Evolutionary conservation across 1,139 yeast species (phyloP).

Genomic region (Pichia sp.): DNA sequence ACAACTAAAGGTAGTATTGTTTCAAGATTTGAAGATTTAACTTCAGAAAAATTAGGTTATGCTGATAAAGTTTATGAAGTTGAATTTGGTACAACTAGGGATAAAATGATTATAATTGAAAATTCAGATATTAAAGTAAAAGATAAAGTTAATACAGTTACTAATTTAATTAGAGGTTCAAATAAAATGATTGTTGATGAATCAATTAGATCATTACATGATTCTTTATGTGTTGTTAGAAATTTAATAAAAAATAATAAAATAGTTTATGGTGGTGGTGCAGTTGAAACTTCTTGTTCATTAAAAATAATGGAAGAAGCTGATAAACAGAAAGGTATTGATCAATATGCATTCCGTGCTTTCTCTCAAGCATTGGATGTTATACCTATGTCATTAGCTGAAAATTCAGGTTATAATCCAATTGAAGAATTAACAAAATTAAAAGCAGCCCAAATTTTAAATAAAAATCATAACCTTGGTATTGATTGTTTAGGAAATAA

Average conservation of each 20-base stretch:
- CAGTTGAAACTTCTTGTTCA: slow-evolving; percentile 92
- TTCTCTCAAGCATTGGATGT: slow-evolving; percentile 87
- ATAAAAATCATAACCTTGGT: slow-evolving; percentile 67
- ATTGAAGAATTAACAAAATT: slow-evolving; percentile 81
- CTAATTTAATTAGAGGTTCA: slow-evolving; percentile 90
- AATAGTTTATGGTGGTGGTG: slow-evolving; percentile 98
- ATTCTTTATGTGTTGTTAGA: slow-evolving; percentile 94
- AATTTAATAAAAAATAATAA: slow-evolving; percentile 87
- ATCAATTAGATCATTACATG: slow-evolving; percentile 94
- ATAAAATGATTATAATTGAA: slow-evolving; percentile 92
- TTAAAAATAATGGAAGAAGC: slow-evolving; percentile 89
- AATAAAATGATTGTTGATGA: slow-evolving; percentile 98
- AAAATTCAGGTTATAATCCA: slow-evolving; percentile 92
- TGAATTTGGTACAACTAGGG: slow-evolving; percentile 95
- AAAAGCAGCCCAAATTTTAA: slow-evolving; percentile 80
- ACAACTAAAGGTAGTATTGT: slow-evolving; percentile 97
- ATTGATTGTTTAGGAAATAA: slow-evolving; percentile 92
- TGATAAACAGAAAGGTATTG: slow-evolving; percentile 88
- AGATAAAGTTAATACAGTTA: slow-evolving; percentile 51
- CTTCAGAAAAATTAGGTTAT: slow-evolving; percentile 73
- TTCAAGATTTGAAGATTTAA: slow-evolving; percentile 91
- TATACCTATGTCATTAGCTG: slow-evolving; percentile 93
- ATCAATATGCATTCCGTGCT: slow-evolving; percentile 96
- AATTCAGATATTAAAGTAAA: slow-evolving; percentile 54
- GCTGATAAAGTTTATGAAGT: slow-evolving; percentile 85